A percentile compares a stretch with the other conserved stretches of the same genome.
Conservation (phyloP, 1,139 yeast species). For the Zygoascus sp. region DNA sequence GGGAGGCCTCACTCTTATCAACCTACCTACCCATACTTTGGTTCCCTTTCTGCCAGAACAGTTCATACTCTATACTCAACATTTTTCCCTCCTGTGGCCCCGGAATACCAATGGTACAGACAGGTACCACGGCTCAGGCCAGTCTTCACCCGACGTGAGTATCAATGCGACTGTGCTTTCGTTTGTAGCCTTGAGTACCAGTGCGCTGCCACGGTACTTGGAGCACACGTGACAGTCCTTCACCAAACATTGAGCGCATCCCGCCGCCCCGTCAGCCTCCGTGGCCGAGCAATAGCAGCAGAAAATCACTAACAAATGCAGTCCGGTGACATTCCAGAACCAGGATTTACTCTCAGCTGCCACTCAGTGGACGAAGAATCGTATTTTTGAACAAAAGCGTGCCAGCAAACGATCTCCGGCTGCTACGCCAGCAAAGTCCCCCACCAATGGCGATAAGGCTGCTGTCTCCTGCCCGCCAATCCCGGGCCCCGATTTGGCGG, state of each 20-base stretch:
- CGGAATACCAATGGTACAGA: too few relatives aligned
- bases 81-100: too few relatives aligned
- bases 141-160: neutral
- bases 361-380: constrained; percentile 28
- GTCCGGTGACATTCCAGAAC: constrained; percentile 24
- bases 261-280: too few relatives aligned
- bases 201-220: too few relatives aligned
- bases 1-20: neutral
- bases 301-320: neutral
- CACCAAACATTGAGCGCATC: too few relatives aligned
- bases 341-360: constrained; percentile 27
- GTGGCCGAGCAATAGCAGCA: too few relatives aligned
- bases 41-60: too few relatives aligned
- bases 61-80: too few relatives aligned
- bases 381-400: constrained; percentile 18
- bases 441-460: neutral
- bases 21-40: neutral
- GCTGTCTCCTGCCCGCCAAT: constrained; percentile 12
- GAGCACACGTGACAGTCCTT: too few relatives aligned
- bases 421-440: neutral
- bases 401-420: neutral
- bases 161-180: too few relatives aligned
- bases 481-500: constrained; percentile 12
- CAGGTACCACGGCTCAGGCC: neutral
- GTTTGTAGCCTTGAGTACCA: too few relatives aligned